Conservation (phyloP, 108 stramenopile species). For the Cylindrotheca fusiformis region DNA sequence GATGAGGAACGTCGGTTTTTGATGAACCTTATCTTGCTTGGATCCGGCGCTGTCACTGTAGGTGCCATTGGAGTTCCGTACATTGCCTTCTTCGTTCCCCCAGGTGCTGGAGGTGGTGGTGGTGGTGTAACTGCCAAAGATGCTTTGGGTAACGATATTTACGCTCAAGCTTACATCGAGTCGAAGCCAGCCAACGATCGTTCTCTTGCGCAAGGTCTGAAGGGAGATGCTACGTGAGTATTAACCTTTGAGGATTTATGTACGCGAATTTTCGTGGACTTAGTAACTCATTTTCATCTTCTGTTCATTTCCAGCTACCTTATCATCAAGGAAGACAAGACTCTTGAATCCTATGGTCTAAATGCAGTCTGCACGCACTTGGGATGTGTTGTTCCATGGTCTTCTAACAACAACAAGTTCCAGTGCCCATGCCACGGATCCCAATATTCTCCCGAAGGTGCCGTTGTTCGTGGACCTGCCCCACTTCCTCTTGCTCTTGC, state of each 20-base stretch:
- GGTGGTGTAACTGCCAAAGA: constrained; percentile 89
- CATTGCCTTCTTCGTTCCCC: constrained; percentile 94
- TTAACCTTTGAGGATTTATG: constrained; percentile 11
- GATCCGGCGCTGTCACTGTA: constrained; percentile 87
- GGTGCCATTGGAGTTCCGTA: constrained; percentile 94
- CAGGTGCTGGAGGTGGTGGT: constrained; percentile 78
- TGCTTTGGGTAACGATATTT: constrained; percentile 91
- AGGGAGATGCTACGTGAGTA: constrained; percentile 92
- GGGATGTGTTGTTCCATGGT: constrained; percentile 99
- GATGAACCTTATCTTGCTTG: constrained; percentile 96
- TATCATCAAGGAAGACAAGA: constrained; percentile 94
- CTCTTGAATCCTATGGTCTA: constrained; percentile 77
- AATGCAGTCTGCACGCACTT: constrained; percentile 98
- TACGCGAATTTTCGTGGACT: not conserved
- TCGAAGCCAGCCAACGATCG: constrained; percentile 84
- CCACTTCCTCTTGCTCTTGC: constrained; percentile 95
- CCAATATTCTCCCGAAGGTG: constrained; percentile 91
- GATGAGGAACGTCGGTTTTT: constrained; percentile 95
- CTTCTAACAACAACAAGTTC: constrained; percentile 96
- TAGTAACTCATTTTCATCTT: not conserved
- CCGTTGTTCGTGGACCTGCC: constrained; percentile 97
- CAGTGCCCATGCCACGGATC: constrained; percentile 99
- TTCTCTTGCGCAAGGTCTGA: constrained; percentile 93
- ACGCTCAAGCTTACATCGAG: constrained; percentile 83
- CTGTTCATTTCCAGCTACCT: constrained; percentile 60